Evolutionary conservation across 2,329 filamentous ascomycete species (phyloP), one percentile per base, ranked within the genome.

Genomic region (Pestalotiopsis sp.): DNA sequence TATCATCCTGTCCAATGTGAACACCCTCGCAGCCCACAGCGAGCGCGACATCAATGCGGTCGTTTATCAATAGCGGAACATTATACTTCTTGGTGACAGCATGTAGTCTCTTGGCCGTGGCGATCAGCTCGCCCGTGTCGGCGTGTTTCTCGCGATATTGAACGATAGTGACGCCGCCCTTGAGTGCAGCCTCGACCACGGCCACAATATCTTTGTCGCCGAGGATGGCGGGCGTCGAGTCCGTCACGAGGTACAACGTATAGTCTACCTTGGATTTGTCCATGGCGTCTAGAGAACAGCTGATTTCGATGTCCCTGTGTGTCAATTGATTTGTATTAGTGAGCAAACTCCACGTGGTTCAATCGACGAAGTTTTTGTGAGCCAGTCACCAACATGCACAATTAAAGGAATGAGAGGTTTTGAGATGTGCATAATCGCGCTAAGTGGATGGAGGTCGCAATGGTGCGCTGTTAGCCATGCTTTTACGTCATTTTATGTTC

Each of bases 1-100:
- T 91, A 79, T 98, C 95, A 86, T 98, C 95, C 82, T 98, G 95
- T 6, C 96, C 96, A 64, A 98, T 88, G 79, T 98, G 96, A 9
- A 97, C 94, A 60, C 96, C 96, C 82, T 98, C 95, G 68, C 93
- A 96, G 13, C 90, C 93, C 58, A 95, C 88, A 14, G 94, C 94
- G 20, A 94, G 86, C 9, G 94, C 95, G 31, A 98, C 93, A 78
- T 97, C 95, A 5, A 98, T 88, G 13, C 95, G 90, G 79, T 98
- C 96, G 78, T 98, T 98, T 83, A 98, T 94, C 67, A 98, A 84
- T 68, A 98, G 86, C 38, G 95, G 95, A 3, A 97, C 89, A 17
- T 85, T 84, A 76, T 92, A 85, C 61, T 84, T 83, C 71, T 84
- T 84, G 23, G 94, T 95, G 71, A 96, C 82, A 49, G 82, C 79